Evolutionary conservation across 2,329 filamentous ascomycete genomes (phyloP).

Genomic region (Colletotrichum spinosum): DNA sequence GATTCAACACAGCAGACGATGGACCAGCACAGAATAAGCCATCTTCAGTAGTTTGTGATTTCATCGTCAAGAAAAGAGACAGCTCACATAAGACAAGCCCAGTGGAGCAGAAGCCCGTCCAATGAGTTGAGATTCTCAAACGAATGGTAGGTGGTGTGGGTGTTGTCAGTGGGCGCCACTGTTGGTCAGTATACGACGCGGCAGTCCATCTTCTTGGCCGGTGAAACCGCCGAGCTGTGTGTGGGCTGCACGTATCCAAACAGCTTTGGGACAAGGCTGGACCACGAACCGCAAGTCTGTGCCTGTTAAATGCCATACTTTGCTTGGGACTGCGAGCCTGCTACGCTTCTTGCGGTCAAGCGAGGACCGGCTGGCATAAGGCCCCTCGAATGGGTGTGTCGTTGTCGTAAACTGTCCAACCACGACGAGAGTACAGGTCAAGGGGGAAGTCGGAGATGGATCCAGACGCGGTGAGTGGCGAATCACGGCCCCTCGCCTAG

Average conservation of each 20-base stretch:
- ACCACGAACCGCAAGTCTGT: neutral
- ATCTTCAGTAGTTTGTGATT: neutral
- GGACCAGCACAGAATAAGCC: conserved; percentile 5
- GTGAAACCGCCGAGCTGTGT: conserved; percentile 31
- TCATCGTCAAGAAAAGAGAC: conserved; percentile 18
- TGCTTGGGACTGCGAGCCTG: conserved; percentile 4
- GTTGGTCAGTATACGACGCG: conserved; percentile 37
- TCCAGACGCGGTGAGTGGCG: conserved; percentile 38
- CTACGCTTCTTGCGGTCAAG: conserved; percentile 28
- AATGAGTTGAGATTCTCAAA: conserved; percentile 10
- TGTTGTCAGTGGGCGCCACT: conserved; percentile 16
- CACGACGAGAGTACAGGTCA: conserved; percentile 42
- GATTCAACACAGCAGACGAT: conserved; percentile 1
- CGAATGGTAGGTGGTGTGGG: conserved; percentile 5
- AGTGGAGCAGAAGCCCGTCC: conserved; percentile 1
- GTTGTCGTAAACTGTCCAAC: conserved; percentile 56
- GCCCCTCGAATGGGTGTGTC: neutral
- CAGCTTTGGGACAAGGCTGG: conserved; percentile 21
- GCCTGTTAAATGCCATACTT: conserved; percentile 13
- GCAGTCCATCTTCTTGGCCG: conserved; percentile 39
- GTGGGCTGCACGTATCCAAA: conserved; percentile 32
- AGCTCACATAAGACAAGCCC: conserved; percentile 31
- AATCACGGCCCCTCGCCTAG: conserved; percentile 38
- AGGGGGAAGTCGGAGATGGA: conserved; percentile 17
- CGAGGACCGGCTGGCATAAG: conserved; percentile 22